phyloP scores from a whole-genome alignment of 2,329 filamentous ascomycete species.

The Xylaria multiplex region DNA sequence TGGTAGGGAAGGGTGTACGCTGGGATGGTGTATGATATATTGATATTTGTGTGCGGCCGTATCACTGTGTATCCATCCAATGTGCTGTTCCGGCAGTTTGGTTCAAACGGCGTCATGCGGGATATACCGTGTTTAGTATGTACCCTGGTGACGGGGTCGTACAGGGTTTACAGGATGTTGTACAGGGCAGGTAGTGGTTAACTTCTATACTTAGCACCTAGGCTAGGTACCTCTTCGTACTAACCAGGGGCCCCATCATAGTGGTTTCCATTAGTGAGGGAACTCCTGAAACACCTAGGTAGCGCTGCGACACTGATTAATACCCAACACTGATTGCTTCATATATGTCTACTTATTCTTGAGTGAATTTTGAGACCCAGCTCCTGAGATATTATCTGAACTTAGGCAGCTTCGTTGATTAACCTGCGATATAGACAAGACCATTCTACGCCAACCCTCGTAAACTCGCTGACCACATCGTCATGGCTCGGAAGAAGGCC shows the following conservation, averaged over 20 bases:
- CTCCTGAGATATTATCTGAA: neutral
- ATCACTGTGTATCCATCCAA: neutral
- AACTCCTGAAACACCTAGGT: neutral
- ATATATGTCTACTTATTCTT: neutral
- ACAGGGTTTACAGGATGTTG: neutral
- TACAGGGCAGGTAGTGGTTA: too few species aligned
- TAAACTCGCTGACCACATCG: neutral
- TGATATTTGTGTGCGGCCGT: too few species aligned
- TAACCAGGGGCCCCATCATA: neutral
- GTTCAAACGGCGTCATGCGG: conserved; percentile 9
- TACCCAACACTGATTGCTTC: neutral
- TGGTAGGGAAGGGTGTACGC: too few species aligned
- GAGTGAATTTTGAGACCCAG: neutral
- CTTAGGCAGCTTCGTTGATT: neutral
- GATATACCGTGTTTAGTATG: conserved; percentile 6
- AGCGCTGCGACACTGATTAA: neutral
- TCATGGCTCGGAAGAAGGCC: conserved; percentile 49
- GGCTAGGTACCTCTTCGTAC: too few species aligned
- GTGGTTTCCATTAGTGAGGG: neutral
- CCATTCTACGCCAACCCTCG: neutral
- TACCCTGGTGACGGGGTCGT: neutral
- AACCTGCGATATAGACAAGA: neutral
- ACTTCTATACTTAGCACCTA: too few species aligned
- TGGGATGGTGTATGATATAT: too few species aligned
- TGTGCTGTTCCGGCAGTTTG: conserved; percentile 8